Evolutionary conservation across 768 basidiomycete species (phyloP), one percentile per base, ranked within the genome.

Genomic region (Mycena indigotica): DNA sequence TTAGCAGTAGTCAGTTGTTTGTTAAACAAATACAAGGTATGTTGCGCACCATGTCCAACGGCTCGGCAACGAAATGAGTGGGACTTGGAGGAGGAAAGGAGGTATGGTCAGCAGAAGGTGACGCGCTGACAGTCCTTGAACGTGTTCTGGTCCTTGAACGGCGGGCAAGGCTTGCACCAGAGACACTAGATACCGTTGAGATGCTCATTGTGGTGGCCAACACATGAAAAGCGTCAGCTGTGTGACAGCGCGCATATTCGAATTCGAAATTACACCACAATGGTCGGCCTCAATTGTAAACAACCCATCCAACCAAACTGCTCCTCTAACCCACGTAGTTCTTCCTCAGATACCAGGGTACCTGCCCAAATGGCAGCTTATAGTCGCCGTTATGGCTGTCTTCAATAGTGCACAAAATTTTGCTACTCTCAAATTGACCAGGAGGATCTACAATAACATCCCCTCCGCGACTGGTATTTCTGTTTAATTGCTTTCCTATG

Each of bases 401-500:
- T 91, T 96, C 79, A 98, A 98, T 77, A 84, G 87, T 2, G 66
- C 85, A 2, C 93, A 97, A 71, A 95, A 91, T 73, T 88, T 92
- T 66, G 62, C 80, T 29, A 93, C 91, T 0, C 79, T 91, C 50
- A 87, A 83, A 59, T 73, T 95, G 63, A 95, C 92, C 35, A 84
- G 86, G 55, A 81, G 80, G 67, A 77, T 98, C 10, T 98, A 98
- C 70, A 80, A 78, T 68, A 74, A 73, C 57, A 72, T 78, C 3
- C 71, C 75, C 28, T 66, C 76, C 8, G 59, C 63, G 19, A 71
- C 73, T 53, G 74, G 83, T 82, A 61, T 52, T 66, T 55, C 50
- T 28, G 8, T 26, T 61, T 56, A n/a, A n/a, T n/a, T n/a, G n/a
- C 52, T 23, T 19, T 51, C 15, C 16, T 55, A 24, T 54, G n/a